Percentiles rank a stretch among this genome's conserved stretches.
Evolutionary conservation across 2,329 filamentous ascomycete genomes (phyloP).

Genomic region (Aspergillus eucalypticola): DNA sequence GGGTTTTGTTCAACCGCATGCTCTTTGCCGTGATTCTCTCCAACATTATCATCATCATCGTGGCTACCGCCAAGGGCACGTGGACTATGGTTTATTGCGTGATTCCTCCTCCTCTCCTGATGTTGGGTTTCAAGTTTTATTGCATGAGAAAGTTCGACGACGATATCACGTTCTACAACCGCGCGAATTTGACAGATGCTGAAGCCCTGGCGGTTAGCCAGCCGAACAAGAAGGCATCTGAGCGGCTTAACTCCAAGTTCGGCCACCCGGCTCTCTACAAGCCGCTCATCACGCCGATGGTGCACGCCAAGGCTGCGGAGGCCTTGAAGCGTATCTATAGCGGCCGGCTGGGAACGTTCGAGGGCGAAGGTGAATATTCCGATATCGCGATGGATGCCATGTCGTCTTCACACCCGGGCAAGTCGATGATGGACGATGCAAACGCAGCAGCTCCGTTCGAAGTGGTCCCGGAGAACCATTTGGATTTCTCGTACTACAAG

Average conservation of each 20-base stretch:
- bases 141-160: conserved; percentile 75
- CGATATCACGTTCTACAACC: conserved; percentile 78
- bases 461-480: conserved; percentile 78
- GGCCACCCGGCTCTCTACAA: conserved; percentile 90
- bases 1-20: conserved; percentile 87
- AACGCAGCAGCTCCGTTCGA: conserved; percentile 72
- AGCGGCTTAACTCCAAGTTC: conserved; percentile 74
- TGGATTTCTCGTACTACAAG: conserved; percentile 92
- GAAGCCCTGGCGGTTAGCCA: conserved; percentile 44
- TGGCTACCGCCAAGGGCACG: conserved; percentile 70
- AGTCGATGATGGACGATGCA: conserved; percentile 35
- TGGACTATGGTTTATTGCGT: conserved; percentile 67
- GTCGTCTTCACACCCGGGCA: conserved; percentile 61
- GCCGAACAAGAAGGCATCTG: conserved; percentile 47
- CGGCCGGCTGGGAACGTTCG: conserved; percentile 67
- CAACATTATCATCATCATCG: conserved; percentile 74
- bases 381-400: conserved; percentile 83
- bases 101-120: conserved; percentile 73
- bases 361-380: conserved; percentile 55
- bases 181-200: conserved; percentile 57
- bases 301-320: conserved; percentile 85
- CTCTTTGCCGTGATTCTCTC: conserved; percentile 77
- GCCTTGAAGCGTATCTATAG: conserved; percentile 82
- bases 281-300: conserved; percentile 90
- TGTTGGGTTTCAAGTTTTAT: conserved; percentile 83